Base-by-base conservation (phyloP, 768 basidiomycete species). In the Termitomyces sp. region DNA sequence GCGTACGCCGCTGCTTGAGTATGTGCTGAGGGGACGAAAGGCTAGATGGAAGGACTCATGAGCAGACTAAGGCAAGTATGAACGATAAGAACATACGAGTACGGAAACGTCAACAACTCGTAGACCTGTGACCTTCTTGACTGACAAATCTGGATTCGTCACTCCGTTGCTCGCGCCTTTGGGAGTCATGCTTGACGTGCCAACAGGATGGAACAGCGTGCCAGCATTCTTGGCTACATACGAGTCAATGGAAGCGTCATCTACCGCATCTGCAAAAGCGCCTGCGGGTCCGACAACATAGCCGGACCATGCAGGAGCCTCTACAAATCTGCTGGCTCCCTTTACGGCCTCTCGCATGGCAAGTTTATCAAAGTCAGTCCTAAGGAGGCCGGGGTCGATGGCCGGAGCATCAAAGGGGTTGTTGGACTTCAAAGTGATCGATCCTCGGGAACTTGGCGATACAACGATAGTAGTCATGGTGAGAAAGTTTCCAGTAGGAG, bases 301-400 rank as follows among this genome's bases (percentile, higher is more conserved):
- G n/a, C 62, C 68, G n/a, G 61, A 53, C 61, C 63, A 71, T 4
- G 65, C 56, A 13, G 66, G 48, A 12, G 57, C 59, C 20, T 46
- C 27, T 4, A 65, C 22, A 44, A 72, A 66, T 24, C 41, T 48
- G 18, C 50, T 54, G 15, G 36, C 61, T 20, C 58, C 58, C 37
- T 66, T 63, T 53, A 72, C 55, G 13, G 63, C 70, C 22, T 69
- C 55, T 12, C 58, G 57, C 62, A 71, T 70, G 45, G 59, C 65
- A 22, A 61, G 57, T n/a, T 69, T 60, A 61, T 71, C 71, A 45
- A 65, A 65, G 15, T 55, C 55, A 8, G 61, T 63, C 20, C 39
- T 63, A 12, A 77, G 70, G 67, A 80, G 77, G 52, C 75, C 75
- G 0, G 79, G 77, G 63, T 83, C 75, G 66, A 83, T 80, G 22